Evolutionary conservation across 331 rosid genomes (phyloP).

Genomic region (Rosa hybrid): DNA sequence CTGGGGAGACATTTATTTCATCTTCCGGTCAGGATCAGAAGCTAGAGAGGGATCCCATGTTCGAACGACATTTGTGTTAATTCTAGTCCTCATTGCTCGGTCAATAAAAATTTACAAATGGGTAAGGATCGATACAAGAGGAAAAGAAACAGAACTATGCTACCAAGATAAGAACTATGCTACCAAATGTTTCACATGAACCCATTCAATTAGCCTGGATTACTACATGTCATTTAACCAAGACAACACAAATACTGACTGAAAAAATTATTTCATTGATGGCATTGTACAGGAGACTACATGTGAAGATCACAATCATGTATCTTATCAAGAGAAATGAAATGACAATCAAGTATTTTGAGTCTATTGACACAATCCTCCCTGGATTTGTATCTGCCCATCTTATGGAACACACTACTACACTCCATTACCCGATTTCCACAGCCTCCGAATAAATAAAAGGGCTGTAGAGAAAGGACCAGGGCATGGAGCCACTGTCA

Average conservation of each 20-base stretch:
- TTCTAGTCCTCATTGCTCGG: too few species aligned
- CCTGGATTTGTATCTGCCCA: background rate
- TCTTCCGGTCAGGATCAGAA: too few species aligned
- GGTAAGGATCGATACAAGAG: too few species aligned
- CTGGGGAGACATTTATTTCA: too few species aligned
- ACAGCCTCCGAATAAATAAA: slow-evolving; percentile 25
- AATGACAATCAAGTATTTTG: background rate
- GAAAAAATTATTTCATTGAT: background rate
- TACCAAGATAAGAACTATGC: too few species aligned
- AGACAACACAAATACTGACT: background rate
- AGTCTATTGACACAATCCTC: background rate
- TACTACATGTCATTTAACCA: background rate
- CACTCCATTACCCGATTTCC: slow-evolving; percentile 3
- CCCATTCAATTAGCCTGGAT: too few species aligned
- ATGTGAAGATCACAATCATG: background rate
- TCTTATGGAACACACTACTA: background rate
- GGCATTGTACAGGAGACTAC: background rate
- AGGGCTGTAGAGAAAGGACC: slow-evolving; percentile 10
- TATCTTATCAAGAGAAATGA: background rate
- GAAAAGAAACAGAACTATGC: too few species aligned
- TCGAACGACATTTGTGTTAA: too few species aligned
- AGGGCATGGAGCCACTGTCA: slow-evolving; percentile 4
- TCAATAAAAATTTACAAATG: too few species aligned
- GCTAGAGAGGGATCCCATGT: too few species aligned
- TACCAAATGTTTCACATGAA: too few species aligned